Evolutionary conservation across 2,329 filamentous ascomycete genomes (phyloP), one percentile per base, ranked within the genome.

Genomic region (Calonectria leucothoes): DNA sequence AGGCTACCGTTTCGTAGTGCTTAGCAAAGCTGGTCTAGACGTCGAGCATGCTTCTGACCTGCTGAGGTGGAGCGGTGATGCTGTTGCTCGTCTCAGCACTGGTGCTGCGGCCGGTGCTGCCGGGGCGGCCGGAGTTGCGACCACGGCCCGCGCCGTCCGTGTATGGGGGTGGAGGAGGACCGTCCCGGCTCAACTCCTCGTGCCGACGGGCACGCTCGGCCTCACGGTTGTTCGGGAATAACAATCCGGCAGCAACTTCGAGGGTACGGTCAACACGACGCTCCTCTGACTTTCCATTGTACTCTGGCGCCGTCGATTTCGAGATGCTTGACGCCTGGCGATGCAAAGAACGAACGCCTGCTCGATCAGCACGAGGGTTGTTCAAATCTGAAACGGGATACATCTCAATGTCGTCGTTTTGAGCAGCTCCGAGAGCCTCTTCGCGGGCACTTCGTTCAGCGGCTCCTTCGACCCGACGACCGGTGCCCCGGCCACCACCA

Each of bases 41-140:
- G 77, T 92, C 90, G 77, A 92, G 76, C 90, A 92, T 92, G 79
- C 90, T 91, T 77, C 84, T 85, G 7, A 91, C 82, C 77, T 90
- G 87, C 79, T 90, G 88, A n/a, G 89, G 88, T 68, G 86, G 86
- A n/a, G 81, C 84, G 8, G 81, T 84, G 15, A 88, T 82, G 6
- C 89, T 90, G 57, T 85, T 81, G n/a, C 82, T 83, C 42, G 89
- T 89, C 57, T 82, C 85, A 1, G 84, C 83, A 75, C 88, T 90
- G 51, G 84, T 82, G 66, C 86, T 88, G 57, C 88, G 84, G 35
- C 83, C 84, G 14, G 81, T 83, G 4, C 82, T 82, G 5, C 77
- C 79, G 20, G 83, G 80, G 33, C 82, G 77, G 23, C 71, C 74
- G 68, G 74, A 63, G 74, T 82, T 72, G 79, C 81, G 74, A 70